These are phyloP conservation scores for Rubroboletus satanas DNA, from an alignment of 768 basidiomycete species.

Conservation along the genomic window DNA sequence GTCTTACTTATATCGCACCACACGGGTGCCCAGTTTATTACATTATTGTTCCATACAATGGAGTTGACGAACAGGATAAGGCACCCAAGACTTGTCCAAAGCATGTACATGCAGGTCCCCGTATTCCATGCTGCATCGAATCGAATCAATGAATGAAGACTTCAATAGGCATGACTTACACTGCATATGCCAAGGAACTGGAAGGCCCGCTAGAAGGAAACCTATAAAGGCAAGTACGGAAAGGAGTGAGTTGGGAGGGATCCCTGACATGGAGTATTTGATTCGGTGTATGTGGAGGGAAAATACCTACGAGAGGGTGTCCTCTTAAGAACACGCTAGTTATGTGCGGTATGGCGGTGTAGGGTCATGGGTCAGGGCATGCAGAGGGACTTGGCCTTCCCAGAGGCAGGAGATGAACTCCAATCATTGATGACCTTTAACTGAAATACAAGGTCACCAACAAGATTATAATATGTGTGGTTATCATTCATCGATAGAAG, in stretches of 20 bases:
- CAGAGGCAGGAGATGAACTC: no score
- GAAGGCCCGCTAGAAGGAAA: conserved; percentile 38
- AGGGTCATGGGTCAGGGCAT: no score
- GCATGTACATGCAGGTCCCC: conserved; percentile 33
- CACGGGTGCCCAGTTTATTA: conserved; percentile 34
- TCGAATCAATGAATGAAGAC: not conserved
- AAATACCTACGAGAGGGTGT: not conserved
- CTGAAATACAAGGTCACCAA: not conserved
- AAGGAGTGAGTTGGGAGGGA: conserved; percentile 6
- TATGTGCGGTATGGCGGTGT: no score
- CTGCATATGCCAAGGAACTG: conserved; percentile 53
- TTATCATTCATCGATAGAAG: not conserved
- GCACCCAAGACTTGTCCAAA: conserved; percentile 30
- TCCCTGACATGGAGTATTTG: not conserved
- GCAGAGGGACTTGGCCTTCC: no score
- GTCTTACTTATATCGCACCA: conserved; percentile 43
- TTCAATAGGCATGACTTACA: not conserved
- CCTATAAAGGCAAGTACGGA: conserved; percentile 32
- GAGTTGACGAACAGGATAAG: conserved; percentile 34
- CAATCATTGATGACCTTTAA: not conserved
- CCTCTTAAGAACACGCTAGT: not conserved
- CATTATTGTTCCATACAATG: conserved; percentile 36
- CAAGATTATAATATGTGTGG: not conserved
- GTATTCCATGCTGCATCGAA: conserved; percentile 26
- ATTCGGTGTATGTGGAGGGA: not conserved